Evolutionary conservation across 371 early-diverging fungal species (phyloP).

Genomic region (Apophysomyces variabilis): DNA sequence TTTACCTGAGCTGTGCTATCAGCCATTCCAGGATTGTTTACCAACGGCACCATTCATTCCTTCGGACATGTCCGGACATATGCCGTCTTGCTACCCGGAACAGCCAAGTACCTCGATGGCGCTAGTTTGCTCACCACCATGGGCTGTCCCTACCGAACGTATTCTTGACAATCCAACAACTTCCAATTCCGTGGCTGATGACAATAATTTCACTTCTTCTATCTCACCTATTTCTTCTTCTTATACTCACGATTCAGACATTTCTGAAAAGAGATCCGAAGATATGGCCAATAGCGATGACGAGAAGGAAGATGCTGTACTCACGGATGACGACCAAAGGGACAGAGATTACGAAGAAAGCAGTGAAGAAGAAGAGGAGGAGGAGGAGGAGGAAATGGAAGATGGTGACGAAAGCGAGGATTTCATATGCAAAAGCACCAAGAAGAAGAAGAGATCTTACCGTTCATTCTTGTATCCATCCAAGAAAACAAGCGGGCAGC

Average conservation of each 20-base stretch:
- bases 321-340: background rate
- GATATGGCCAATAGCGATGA: background rate
- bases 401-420: constrained; percentile 17
- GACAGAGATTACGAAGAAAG: constrained; percentile 5
- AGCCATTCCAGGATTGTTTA: too few relatives aligned
- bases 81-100: background rate
- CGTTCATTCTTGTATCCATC: background rate
- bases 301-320: background rate
- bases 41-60: background rate
- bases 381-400: background rate
- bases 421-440: background rate
- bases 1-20: background rate
- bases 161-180: too few relatives aligned
- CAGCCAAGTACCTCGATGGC: too few relatives aligned
- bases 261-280: background rate
- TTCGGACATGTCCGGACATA: background rate
- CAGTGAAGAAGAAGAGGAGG: constrained; percentile 8
- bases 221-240: too few relatives aligned
- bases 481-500: constrained; percentile 8
- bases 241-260: background rate
- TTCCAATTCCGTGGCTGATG: too few relatives aligned
- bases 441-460: background rate
- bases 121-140: too few relatives aligned
- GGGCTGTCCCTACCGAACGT: too few relatives aligned
- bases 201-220: too few relatives aligned